Evolutionary conservation across 2,329 filamentous ascomycete species (phyloP).

Genomic region (Botryotinia calthae): DNA sequence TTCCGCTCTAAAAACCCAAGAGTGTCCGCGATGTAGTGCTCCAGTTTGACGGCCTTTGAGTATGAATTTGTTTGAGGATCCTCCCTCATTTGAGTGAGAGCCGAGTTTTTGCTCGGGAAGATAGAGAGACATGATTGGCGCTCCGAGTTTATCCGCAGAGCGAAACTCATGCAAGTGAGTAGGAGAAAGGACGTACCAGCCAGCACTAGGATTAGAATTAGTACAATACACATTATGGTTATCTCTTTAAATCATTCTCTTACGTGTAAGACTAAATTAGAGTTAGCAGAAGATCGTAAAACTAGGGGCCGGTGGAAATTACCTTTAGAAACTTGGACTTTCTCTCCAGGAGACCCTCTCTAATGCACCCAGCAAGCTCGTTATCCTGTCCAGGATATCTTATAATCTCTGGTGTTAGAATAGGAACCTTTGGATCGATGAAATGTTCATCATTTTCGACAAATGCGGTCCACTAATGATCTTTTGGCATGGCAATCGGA

Average conservation of each 20-base stretch:
- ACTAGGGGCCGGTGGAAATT: background rate
- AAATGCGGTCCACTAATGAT: constrained; percentile 82
- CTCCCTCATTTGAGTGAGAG: constrained; percentile 78
- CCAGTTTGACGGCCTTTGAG: constrained; percentile 95
- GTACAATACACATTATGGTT: background rate
- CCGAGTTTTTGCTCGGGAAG: constrained; percentile 93
- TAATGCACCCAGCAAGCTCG: constrained; percentile 76
- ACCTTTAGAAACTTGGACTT: constrained; percentile 87
- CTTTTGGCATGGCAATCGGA: constrained; percentile 89
- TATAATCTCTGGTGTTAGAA: constrained; percentile 77
- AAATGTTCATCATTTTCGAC: constrained; percentile 80
- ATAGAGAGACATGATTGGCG: constrained; percentile 94
- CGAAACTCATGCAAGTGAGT: constrained; percentile 99
- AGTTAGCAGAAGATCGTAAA: constrained; percentile 4
- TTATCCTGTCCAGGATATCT: constrained; percentile 87
- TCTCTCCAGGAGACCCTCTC: constrained; percentile 87
- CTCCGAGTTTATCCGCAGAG: constrained; percentile 88
- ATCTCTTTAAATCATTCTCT: background rate
- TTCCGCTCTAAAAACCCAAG: constrained; percentile 69
- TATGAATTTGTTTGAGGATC: constrained; percentile 94
- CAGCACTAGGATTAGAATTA: constrained; percentile 14
- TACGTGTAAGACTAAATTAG: constrained; percentile 39
- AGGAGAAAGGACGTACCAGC: constrained; percentile 85
- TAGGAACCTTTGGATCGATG: constrained; percentile 76
- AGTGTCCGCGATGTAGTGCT: constrained; percentile 79